phyloP scores from a whole-genome alignment of 352 stramenopile species.

The Globisporangium mamillatum region DNA sequence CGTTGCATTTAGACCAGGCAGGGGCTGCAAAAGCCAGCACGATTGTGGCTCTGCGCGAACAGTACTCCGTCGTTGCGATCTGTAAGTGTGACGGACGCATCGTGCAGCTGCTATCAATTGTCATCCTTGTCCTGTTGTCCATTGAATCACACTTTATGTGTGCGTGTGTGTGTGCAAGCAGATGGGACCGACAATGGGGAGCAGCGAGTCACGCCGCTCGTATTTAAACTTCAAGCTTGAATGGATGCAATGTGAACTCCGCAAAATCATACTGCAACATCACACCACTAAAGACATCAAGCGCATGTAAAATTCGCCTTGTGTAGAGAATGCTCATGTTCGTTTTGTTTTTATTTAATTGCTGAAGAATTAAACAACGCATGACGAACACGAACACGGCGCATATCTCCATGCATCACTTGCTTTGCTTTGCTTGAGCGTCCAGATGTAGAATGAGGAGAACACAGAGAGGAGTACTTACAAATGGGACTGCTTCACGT shows the following conservation, averaged over 20 bases:
- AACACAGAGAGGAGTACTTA: slow-evolving; percentile 20
- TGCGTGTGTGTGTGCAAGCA: slow-evolving; percentile 11
- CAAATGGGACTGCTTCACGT: slow-evolving; percentile 14
- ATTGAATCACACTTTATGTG: neutral
- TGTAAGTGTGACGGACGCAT: slow-evolving; percentile 25
- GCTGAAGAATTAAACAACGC: slow-evolving; percentile 8
- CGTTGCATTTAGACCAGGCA: slow-evolving; percentile 48
- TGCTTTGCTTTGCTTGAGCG: neutral
- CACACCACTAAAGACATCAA: neutral
- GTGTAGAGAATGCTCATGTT: neutral
- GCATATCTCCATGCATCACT: neutral
- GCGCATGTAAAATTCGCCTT: neutral
- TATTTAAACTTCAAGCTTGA: slow-evolving; percentile 20
- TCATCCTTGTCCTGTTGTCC: neutral
- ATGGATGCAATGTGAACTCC: neutral
- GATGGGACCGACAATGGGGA: slow-evolving; percentile 34
- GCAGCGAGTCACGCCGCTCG: slow-evolving; percentile 30
- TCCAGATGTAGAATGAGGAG: neutral
- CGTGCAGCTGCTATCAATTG: neutral
- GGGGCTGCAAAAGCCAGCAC: slow-evolving; percentile 34
- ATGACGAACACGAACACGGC: neutral
- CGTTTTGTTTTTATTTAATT: slow-evolving; percentile 3
- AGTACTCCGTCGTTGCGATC: slow-evolving; percentile 51
- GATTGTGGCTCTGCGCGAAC: slow-evolving; percentile 37
- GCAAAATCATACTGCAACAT: neutral